Evolutionary conservation across 257 asterid genomes (phyloP).

Genomic region (Petunia axillaris): DNA sequence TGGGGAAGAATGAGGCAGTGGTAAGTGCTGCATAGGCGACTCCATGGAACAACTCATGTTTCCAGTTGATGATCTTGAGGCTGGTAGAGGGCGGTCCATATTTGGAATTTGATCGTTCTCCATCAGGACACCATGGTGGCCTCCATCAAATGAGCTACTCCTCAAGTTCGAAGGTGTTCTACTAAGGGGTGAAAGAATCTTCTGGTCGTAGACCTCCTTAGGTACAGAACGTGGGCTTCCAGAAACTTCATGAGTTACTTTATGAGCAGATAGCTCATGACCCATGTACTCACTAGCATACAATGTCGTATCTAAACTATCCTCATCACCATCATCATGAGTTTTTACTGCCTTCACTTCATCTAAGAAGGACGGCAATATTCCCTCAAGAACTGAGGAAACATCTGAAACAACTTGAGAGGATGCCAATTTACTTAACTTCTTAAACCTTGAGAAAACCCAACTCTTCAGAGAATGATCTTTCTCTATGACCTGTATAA

Average conservation of each 20-base stretch:
- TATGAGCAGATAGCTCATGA: conserved; percentile 49
- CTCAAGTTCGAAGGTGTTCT: conserved; percentile 68
- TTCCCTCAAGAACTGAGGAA: conserved; percentile 63
- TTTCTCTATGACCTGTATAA: conserved; percentile 70
- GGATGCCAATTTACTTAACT: conserved; percentile 64
- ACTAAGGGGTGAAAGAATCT: conserved; percentile 64
- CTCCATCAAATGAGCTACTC: conserved; percentile 57
- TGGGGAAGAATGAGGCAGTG: conserved; percentile 50
- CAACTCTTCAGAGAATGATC: conserved; percentile 58
- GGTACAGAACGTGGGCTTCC: conserved; percentile 48
- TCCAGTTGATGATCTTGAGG: conserved; percentile 54
- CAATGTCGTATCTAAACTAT: conserved; percentile 48
- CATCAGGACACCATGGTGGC: conserved; percentile 49
- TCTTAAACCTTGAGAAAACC: conserved; percentile 70
- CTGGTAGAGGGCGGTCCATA: conserved; percentile 43
- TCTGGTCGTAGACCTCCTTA: conserved; percentile 63
- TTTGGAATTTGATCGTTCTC: conserved; percentile 60
- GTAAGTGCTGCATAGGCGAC: conserved; percentile 58
- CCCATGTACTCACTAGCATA: conserved; percentile 45
- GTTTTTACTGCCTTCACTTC: conserved; percentile 54
- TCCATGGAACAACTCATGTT: conserved; percentile 55
- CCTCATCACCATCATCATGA: conserved; percentile 48
- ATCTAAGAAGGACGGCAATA: conserved; percentile 60
- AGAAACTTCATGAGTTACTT: conserved; percentile 55
- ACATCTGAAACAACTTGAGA: conserved; percentile 65